Evolutionary conservation across 1,284 basidiomycete species (phyloP), one percentile per base, ranked within the genome.

Genomic region (Gomphus bonarii): DNA sequence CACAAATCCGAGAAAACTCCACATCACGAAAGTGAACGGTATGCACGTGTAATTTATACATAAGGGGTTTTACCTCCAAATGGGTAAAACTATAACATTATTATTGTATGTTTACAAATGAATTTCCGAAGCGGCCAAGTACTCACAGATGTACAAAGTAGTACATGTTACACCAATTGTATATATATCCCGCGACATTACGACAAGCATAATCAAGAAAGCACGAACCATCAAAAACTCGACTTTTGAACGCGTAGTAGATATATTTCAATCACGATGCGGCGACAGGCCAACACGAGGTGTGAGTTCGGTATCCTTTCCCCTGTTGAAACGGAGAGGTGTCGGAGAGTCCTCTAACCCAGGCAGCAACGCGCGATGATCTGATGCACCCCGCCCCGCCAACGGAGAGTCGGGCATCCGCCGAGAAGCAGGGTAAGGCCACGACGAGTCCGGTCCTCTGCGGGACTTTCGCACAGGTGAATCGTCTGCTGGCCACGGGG

Each of bases 341-440:
- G 52, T 54, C 7, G 40, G 40, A n/a, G 52, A 54, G 6, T 54
- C 52, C 1, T 54, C 52, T 16, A 33, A 22, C 22, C 52, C 52
- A 30, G 18, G n/a, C 2, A 25, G 33, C 12, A 42, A 54, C 28
- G 40, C 18, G 9, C 52, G 52, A 36, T 20, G 11, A 25, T 42
- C 40, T 22, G 35, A 14, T n/a, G n/a, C n/a, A 10, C 36, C 20
- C 22, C n/a, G 42, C 22, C 30, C 52, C 16, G 14, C 40, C 12
- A 31, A 28, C 14, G 52, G 42, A 20, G 52, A 42, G 42, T 54
- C 42, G 8, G 44, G 22, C 5, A 28, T 6, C 6, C 30, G 31
- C n/a, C 40, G 52, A 0, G 52, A 40, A 4, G 18, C 20, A 9
- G 50, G 12, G 36, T 51, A 51, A 14, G 50, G n/a, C 31, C 36